Evolutionary conservation across 73 alveolate species (phyloP).

Genomic region (Paramecium sexaurelia): DNA sequence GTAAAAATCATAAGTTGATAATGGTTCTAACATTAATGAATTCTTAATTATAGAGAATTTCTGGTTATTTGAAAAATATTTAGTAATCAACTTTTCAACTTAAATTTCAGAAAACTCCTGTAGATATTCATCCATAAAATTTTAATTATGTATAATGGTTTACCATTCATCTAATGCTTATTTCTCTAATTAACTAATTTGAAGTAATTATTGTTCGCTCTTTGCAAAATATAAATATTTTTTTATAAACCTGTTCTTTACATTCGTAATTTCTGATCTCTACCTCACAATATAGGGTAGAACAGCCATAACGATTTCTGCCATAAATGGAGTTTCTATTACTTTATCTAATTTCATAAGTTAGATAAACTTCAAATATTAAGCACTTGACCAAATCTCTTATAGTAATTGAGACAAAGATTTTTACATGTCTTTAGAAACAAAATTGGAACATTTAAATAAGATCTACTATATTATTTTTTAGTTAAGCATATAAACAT

Average conservation of each 20-base stretch:
- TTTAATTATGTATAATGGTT: not conserved
- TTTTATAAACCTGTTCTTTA: not conserved
- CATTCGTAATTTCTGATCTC: not conserved
- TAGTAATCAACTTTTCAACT: not conserved
- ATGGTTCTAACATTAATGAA: not conserved
- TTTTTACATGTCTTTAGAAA: not conserved
- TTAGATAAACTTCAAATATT: not conserved
- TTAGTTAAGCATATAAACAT: not conserved
- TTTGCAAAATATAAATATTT: not conserved
- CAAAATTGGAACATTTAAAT: not conserved
- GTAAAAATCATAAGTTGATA: slow-evolving; percentile 17
- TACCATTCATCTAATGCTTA: not conserved
- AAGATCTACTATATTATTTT: not conserved
- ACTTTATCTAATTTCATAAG: not conserved
- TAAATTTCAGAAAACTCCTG: not conserved
- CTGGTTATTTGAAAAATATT: not conserved
- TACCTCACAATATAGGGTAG: not conserved
- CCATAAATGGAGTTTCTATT: slow-evolving; percentile 30
- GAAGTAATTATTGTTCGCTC: not conserved
- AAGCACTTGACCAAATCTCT: not conserved
- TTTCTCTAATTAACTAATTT: not conserved
- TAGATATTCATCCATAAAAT: not conserved
- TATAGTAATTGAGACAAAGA: not conserved
- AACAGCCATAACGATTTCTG: not conserved
- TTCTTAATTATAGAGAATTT: not conserved